phyloP scores from a whole-genome alignment of 108 stramenopile species.

The Fragilaria crotonensis region DNA sequence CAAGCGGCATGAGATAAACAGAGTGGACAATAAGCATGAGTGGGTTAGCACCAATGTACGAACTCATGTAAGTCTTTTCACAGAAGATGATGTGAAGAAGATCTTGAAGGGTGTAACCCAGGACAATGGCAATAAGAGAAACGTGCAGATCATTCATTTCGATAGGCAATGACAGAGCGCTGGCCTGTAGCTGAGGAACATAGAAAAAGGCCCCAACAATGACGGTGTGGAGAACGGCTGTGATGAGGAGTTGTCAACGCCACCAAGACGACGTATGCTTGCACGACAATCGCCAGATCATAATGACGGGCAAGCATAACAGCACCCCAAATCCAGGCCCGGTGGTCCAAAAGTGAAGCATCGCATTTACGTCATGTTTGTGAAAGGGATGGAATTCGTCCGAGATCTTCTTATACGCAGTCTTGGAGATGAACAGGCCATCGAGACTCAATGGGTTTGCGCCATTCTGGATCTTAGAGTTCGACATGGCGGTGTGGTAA shows the following conservation, averaged over 20 bases:
- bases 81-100: conserved; percentile 25
- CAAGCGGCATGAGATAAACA: conserved; percentile 41
- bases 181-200: background rate
- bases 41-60: conserved; percentile 32
- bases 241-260: conserved; percentile 28
- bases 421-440: conserved; percentile 24
- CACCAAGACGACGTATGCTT: conserved; percentile 20
- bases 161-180: background rate
- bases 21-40: conserved; percentile 38
- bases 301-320: conserved; percentile 16
- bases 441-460: background rate
- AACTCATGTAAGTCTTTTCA: conserved; percentile 38
- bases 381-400: conserved; percentile 43
- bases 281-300: conserved; percentile 8
- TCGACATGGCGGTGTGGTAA: too few species aligned
- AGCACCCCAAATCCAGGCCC: conserved; percentile 44
- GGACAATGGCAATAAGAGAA: conserved; percentile 22
- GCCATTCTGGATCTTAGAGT: too few species aligned
- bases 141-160: conserved; percentile 1
- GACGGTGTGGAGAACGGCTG: conserved; percentile 28
- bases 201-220: conserved; percentile 8
- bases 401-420: conserved; percentile 28
- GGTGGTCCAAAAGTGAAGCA: conserved; percentile 35
- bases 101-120: conserved; percentile 45
- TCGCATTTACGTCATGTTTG: conserved; percentile 42